Percentiles rank a stretch among this genome's conserved stretches.
Evolutionary conservation across 495 filamentous ascomycete genomes (phyloP).

Genomic region (Aspergillus sclerotiicarbonarius): DNA sequence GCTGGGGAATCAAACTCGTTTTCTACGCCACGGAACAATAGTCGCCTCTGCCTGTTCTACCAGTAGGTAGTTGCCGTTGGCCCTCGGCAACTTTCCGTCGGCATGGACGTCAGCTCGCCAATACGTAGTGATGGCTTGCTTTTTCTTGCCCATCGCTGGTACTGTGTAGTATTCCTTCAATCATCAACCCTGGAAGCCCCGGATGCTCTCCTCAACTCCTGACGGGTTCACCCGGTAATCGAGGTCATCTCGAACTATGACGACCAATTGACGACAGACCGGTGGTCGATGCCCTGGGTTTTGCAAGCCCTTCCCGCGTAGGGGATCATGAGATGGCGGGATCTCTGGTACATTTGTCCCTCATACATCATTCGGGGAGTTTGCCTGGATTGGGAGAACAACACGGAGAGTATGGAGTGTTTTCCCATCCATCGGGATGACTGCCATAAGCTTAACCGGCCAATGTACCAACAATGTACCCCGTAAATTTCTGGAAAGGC

Average conservation of each 20-base stretch:
- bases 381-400: neutral
- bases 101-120: neutral
- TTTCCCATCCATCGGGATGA: neutral
- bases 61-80: conserved; percentile 2
- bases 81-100: conserved; percentile 18
- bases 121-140: neutral
- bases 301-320: neutral
- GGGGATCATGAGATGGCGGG: conserved; percentile 12
- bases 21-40: conserved; percentile 1
- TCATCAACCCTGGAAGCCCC: neutral
- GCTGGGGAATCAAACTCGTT: no score
- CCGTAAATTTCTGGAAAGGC: conserved; percentile 4
- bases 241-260: conserved; percentile 9
- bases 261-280: conserved; percentile 7
- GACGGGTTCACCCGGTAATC: neutral
- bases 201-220: conserved; percentile 6
- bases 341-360: neutral
- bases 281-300: conserved; percentile 1
- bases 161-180: neutral
- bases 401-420: neutral
- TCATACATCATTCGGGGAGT: neutral
- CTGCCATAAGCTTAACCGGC: neutral
- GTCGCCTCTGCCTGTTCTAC: neutral
- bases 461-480: conserved; percentile 2
- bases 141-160: conserved; percentile 1